Percentiles rank a stretch among this genome's conserved stretches.
Conservation (phyloP, 495 filamentous ascomycete genomes). For the Penicillium ochrochloron region DNA sequence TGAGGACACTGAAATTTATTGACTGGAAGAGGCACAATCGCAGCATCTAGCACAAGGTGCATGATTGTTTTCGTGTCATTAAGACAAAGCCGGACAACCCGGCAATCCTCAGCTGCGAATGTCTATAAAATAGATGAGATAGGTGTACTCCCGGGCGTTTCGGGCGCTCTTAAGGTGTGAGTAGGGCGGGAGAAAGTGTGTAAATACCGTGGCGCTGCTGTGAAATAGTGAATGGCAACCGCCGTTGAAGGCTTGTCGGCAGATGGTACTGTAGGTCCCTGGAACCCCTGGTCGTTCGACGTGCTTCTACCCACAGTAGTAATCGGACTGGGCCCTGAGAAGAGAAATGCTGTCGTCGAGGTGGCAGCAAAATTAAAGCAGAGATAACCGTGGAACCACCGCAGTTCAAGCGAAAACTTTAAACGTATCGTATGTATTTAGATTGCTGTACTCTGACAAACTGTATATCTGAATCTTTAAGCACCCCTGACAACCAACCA, state of each 20-base stretch:
- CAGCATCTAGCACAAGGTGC: slow-evolving; percentile 3
- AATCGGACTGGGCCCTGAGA: slow-evolving; percentile 1
- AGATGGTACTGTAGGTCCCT: slow-evolving; percentile 4
- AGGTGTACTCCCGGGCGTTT: slow-evolving; percentile 1
- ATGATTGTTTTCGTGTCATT: background rate
- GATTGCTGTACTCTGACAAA: background rate
- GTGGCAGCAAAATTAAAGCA: background rate
- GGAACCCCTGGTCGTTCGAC: slow-evolving; percentile 2
- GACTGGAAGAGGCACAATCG: slow-evolving; percentile 4
- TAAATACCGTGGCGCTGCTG: slow-evolving; percentile 3
- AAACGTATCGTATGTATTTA: background rate
- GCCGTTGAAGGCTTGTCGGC: slow-evolving; percentile 1
- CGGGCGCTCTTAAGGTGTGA: background rate
- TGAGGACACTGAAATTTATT: slow-evolving; percentile 1
- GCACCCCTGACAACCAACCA: slow-evolving; percentile 1
- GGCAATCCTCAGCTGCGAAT: slow-evolving; percentile 1
- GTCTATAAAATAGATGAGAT: slow-evolving; percentile 3
- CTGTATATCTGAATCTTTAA: slow-evolving; percentile 4
- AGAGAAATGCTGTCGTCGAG: slow-evolving; percentile 4
- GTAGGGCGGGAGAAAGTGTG: background rate
- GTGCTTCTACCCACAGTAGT: slow-evolving; percentile 4
- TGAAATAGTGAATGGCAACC: background rate
- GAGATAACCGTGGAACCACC: background rate
- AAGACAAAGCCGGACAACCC: slow-evolving; percentile 4
- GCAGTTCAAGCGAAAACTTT: slow-evolving; percentile 1